A percentile compares a stretch with the other conserved stretches of the same genome.
phyloP scores from a whole-genome alignment of 2,329 filamentous ascomycete species.

The Teratosphaeria destructans region DNA sequence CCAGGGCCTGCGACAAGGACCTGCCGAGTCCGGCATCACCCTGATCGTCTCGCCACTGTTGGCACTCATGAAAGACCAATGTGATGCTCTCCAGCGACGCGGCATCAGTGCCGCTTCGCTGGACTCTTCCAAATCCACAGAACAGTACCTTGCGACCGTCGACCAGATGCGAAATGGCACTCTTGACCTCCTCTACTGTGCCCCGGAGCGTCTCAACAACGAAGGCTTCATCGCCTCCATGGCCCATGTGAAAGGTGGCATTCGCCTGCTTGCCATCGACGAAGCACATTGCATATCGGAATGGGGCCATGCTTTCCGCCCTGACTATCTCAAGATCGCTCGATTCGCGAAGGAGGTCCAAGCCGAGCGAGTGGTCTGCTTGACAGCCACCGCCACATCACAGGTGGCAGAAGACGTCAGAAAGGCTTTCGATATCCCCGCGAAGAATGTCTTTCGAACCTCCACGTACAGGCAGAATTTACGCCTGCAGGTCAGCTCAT shows the following conservation, averaged over 20 bases:
- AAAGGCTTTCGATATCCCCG: slow-evolving; percentile 53
- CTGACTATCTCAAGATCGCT: slow-evolving; percentile 80
- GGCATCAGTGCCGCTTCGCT: slow-evolving; percentile 71
- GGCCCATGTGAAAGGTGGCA: slow-evolving; percentile 43
- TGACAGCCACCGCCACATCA: slow-evolving; percentile 89
- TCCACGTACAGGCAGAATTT: slow-evolving; percentile 93
- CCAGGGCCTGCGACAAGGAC: slow-evolving; percentile 53
- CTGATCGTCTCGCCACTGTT: slow-evolving; percentile 86
- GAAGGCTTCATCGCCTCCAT: slow-evolving; percentile 49
- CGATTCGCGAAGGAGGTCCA: slow-evolving; percentile 61
- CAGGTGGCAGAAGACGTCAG: slow-evolving; percentile 89
- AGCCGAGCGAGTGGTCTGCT: slow-evolving; percentile 78
- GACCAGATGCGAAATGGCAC: slow-evolving; percentile 58
- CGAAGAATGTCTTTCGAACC: slow-evolving; percentile 46
- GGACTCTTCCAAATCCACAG: slow-evolving; percentile 61
- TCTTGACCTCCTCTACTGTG: slow-evolving; percentile 84
- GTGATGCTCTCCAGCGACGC: slow-evolving; percentile 64
- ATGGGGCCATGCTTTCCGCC: slow-evolving; percentile 96
- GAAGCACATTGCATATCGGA: slow-evolving; percentile 98
- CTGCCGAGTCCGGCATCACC: slow-evolving; percentile 59
- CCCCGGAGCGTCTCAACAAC: slow-evolving; percentile 64
- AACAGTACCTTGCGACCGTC: slow-evolving; percentile 56
- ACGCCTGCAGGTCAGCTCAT: slow-evolving; percentile 41
- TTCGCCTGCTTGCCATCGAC: slow-evolving; percentile 69
- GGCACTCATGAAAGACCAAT: slow-evolving; percentile 95